Evolutionary conservation across 768 basidiomycete genomes (phyloP).

Genomic region (Tylopilus felleus): DNA sequence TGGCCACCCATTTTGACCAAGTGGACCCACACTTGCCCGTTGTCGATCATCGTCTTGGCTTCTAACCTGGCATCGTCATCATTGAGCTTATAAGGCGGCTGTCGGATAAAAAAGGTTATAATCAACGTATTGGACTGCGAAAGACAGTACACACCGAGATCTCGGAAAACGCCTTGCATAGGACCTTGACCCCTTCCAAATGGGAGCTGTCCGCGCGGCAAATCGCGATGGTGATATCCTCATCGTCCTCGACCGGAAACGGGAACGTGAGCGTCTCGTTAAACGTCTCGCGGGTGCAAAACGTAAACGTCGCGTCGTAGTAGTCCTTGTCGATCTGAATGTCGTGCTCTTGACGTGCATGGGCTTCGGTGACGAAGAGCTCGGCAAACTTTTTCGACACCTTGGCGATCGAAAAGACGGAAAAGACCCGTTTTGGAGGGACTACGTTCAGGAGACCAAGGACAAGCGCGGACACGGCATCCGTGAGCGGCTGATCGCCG

Average conservation of each 20-base stretch:
- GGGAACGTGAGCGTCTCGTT: background rate
- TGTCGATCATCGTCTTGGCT: constrained; percentile 46
- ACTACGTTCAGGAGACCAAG: constrained; percentile 8
- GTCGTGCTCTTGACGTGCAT: background rate
- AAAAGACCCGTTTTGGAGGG: constrained; percentile 38
- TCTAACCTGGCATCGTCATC: constrained; percentile 46
- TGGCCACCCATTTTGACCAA: constrained; percentile 29
- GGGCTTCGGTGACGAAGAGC: constrained; percentile 39
- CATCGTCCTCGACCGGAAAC: background rate
- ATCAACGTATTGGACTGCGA: background rate
- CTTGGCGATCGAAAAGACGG: constrained; percentile 56
- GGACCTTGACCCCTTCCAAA: constrained; percentile 32
- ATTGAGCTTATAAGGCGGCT: constrained; percentile 59
- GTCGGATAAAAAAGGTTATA: background rate
- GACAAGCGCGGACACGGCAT: constrained; percentile 6
- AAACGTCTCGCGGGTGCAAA: constrained; percentile 47
- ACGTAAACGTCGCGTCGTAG: constrained; percentile 58
- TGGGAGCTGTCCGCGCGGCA: constrained; percentile 35
- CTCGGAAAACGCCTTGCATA: constrained; percentile 54
- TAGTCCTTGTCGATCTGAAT: constrained; percentile 41
- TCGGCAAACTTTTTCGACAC: constrained; percentile 45
- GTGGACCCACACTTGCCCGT: constrained; percentile 59
- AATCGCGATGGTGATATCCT: constrained; percentile 24
- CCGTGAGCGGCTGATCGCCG: background rate
- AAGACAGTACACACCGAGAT: constrained; percentile 47